Conservation (phyloP, 768 basidiomycete species). For the Mycena kentingensis region DNA sequence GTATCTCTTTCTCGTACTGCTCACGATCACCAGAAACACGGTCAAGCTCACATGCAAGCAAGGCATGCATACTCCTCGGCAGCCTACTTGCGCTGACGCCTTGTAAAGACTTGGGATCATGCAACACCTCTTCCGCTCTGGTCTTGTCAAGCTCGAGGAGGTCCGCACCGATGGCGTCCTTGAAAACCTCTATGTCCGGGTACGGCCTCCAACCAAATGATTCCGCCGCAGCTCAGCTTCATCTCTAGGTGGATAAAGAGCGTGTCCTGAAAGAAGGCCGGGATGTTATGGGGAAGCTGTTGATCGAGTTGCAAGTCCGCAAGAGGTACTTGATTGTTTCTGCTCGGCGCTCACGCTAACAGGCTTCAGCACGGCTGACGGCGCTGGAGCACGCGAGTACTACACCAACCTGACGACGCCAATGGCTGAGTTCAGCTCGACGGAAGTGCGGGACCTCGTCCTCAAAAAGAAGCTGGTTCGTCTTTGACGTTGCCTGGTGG, state of each 20-base stretch:
- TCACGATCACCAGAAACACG: conserved; percentile 59
- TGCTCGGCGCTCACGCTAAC: neutral
- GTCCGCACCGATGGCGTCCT: conserved; percentile 60
- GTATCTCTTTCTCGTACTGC: neutral
- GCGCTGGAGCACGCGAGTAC: conserved; percentile 73
- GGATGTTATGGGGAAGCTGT: conserved; percentile 68
- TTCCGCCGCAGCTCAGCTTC: neutral
- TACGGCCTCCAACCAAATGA: conserved; percentile 34
- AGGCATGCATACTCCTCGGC: too few species aligned
- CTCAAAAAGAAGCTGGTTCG: conserved; percentile 76
- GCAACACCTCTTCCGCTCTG: conserved; percentile 71
- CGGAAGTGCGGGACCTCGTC: conserved; percentile 76
- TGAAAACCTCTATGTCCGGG: conserved; percentile 69
- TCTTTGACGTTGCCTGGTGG: conserved; percentile 9
- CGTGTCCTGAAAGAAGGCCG: conserved; percentile 67
- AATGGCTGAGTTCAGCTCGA: conserved; percentile 48
- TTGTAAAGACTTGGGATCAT: conserved; percentile 88
- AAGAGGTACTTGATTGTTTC: conserved; percentile 42
- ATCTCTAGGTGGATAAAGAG: conserved; percentile 65
- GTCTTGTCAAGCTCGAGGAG: conserved; percentile 71
- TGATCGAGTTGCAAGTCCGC: conserved; percentile 79
- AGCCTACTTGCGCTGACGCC: too few species aligned
- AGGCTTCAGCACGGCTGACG: conserved; percentile 65
- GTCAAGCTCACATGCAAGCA: conserved; percentile 90
- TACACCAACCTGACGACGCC: conserved; percentile 83